Conservation (phyloP, 352 stramenopile genomes). For the Pythium oligandrum region DNA sequence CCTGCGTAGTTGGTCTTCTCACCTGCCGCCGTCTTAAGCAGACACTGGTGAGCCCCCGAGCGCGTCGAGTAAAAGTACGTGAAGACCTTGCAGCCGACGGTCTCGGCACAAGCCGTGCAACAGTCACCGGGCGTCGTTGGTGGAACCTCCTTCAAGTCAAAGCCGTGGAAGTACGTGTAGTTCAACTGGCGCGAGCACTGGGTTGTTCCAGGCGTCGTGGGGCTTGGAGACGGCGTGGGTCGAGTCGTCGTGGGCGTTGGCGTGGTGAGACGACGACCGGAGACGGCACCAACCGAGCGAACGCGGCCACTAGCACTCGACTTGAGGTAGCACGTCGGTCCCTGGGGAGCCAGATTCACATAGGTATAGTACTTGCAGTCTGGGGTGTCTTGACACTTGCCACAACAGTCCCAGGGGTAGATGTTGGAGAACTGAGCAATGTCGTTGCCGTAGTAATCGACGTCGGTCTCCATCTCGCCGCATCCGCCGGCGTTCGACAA, state of each 20-base stretch:
- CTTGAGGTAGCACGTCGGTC: slow-evolving; percentile 22
- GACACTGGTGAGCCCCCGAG: background rate
- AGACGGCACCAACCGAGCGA: slow-evolving; percentile 21
- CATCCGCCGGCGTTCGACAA: slow-evolving; percentile 28
- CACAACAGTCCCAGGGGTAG: slow-evolving; percentile 31
- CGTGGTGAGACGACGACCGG: slow-evolving; percentile 5
- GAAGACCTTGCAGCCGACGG: slow-evolving; percentile 22
- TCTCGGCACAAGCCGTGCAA: slow-evolving; percentile 19
- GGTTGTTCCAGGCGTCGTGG: background rate
- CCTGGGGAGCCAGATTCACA: slow-evolving; percentile 27
- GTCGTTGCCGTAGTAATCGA: slow-evolving; percentile 46
- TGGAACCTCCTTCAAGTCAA: background rate
- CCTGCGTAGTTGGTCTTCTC: slow-evolving; percentile 20
- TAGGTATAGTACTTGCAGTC: slow-evolving; percentile 45
- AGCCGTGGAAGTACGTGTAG: slow-evolving; percentile 1
- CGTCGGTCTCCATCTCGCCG: slow-evolving; percentile 31
- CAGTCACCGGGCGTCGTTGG: slow-evolving; percentile 13
- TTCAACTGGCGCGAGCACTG: background rate
- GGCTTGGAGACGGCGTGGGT: background rate
- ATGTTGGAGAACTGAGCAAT: slow-evolving; percentile 24
- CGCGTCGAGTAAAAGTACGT: too few species aligned
- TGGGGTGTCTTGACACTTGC: slow-evolving; percentile 18
- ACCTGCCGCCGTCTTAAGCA: slow-evolving; percentile 9
- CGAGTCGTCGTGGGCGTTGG: slow-evolving; percentile 2
- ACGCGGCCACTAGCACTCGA: slow-evolving; percentile 5